These are phyloP conservation scores for Rhizopogon roseolus DNA, from an alignment of 768 basidiomycete species.

Conservation along the genomic window DNA sequence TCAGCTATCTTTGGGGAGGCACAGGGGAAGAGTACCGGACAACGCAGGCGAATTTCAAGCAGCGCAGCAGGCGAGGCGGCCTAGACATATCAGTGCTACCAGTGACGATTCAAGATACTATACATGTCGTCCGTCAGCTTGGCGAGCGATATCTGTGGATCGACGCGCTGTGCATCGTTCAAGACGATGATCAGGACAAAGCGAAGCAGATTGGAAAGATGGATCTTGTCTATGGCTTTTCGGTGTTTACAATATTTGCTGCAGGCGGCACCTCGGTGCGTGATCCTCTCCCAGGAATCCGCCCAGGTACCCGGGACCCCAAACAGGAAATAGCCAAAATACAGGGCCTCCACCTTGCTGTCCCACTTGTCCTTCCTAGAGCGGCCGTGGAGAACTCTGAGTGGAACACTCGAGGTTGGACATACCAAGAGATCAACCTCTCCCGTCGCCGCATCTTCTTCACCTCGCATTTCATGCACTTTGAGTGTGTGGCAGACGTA, in stretches of 20 bases:
- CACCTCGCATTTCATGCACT: constrained; percentile 18
- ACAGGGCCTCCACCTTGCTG: constrained; percentile 4
- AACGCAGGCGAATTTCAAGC: neutral
- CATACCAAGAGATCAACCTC: constrained; percentile 16
- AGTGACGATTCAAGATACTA: constrained; percentile 3
- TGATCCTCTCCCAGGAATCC: neutral
- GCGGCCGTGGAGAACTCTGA: neutral
- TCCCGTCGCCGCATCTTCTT: constrained; percentile 16
- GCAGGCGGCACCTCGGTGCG: neutral
- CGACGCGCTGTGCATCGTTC: constrained; percentile 8
- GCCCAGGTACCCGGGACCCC: neutral
- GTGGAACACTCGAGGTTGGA: constrained; percentile 20
- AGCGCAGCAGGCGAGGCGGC: neutral
- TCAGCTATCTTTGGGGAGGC: constrained; percentile 7
- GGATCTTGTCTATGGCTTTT: constrained; percentile 3
- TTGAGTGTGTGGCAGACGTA: constrained; percentile 11
- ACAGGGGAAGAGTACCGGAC: constrained; percentile 2
- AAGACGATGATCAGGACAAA: neutral
- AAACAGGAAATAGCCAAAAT: neutral
- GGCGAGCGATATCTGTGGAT: constrained; percentile 7
- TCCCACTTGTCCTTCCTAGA: neutral
- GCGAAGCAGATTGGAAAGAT: neutral
- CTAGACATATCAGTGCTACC: neutral
- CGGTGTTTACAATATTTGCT: constrained; percentile 3
- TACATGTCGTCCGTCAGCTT: constrained; percentile 2